Percentiles rank a stretch among this genome's conserved stretches.
Conservation (phyloP, 345 rosid genomes). For the Sonneratia alba region DNA sequence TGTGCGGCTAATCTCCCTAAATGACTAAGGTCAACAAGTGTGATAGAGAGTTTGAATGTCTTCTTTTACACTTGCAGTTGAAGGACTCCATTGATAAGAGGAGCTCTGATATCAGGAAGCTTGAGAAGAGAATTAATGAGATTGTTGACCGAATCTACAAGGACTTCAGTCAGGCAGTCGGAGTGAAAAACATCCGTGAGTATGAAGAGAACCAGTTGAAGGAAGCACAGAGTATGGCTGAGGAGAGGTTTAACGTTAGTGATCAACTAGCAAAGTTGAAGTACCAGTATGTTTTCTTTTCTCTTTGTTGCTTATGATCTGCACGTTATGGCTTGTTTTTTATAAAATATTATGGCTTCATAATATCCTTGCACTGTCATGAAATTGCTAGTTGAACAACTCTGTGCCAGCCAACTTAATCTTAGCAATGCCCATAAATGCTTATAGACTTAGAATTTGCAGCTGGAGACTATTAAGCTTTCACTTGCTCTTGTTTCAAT, state of each 20-base stretch:
- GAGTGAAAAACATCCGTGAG: constrained; percentile 87
- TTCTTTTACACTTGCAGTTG: constrained; percentile 38
- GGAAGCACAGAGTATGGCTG: constrained; percentile 78
- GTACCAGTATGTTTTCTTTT: constrained; percentile 67
- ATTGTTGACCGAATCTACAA: constrained; percentile 68
- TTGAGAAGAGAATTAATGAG: constrained; percentile 86
- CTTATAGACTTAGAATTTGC: neutral
- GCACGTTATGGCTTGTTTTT: neutral
- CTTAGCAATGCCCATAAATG: neutral
- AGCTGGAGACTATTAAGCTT: neutral
- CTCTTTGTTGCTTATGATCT: constrained; percentile 1
- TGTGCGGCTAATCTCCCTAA: neutral
- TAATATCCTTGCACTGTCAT: constrained; percentile 6
- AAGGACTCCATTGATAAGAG: constrained; percentile 53
- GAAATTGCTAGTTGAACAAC: neutral
- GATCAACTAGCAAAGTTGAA: constrained; percentile 90
- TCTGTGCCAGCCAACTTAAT: neutral
- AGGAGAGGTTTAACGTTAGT: constrained; percentile 82
- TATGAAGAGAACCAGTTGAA: constrained; percentile 94
- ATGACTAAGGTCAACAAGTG: neutral
- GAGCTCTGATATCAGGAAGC: constrained; percentile 47
- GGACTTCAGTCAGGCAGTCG: constrained; percentile 71
- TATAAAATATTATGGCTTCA: neutral
- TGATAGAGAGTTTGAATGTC: neutral
- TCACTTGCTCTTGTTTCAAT: neutral